Evolutionary conservation across 148 eudicot genomes (phyloP).

Genomic region (Rheum nobile): DNA sequence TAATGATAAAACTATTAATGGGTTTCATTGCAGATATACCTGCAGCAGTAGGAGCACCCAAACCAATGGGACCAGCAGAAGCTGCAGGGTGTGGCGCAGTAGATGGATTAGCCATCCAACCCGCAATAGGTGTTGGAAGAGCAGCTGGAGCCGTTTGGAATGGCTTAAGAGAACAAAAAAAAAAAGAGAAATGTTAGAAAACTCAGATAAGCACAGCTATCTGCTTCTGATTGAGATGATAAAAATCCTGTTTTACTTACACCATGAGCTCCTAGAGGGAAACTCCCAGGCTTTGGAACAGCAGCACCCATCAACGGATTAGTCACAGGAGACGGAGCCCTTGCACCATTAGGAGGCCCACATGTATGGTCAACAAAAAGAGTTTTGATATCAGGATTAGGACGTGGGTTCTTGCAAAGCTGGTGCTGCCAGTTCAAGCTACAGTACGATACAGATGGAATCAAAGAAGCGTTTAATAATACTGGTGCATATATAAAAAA

Average conservation of each 20-base stretch:
- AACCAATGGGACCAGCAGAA: constrained; percentile 77
- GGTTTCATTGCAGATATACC: constrained; percentile 19
- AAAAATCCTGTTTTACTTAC: constrained; percentile 31
- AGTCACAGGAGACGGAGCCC: constrained; percentile 76
- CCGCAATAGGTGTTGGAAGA: constrained; percentile 58
- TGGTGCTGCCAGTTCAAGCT: constrained; percentile 99
- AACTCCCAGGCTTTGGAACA: constrained; percentile 65
- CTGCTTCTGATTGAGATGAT: not conserved
- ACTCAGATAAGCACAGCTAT: not conserved
- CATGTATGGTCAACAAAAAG: constrained; percentile 89
- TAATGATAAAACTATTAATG: not conserved
- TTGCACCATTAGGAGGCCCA: constrained; percentile 86
- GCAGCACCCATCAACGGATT: constrained; percentile 55
- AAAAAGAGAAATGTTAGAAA: constrained; percentile 12
- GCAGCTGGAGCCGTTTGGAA: constrained; percentile 58
- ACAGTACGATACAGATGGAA: constrained; percentile 14
- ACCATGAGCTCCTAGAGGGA: constrained; percentile 78
- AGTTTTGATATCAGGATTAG: constrained; percentile 88
- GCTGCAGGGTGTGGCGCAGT: constrained; percentile 68
- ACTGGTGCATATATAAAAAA: not conserved
- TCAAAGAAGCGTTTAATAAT: not conserved
- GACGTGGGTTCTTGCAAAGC: constrained; percentile 82
- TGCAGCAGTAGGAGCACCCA: constrained; percentile 47
- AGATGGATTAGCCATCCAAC: constrained; percentile 87
- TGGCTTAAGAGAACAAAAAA: constrained; percentile 33